Evolutionary conservation across 2,329 filamentous ascomycete species (phyloP).

Genomic region (Fusarium musae): DNA sequence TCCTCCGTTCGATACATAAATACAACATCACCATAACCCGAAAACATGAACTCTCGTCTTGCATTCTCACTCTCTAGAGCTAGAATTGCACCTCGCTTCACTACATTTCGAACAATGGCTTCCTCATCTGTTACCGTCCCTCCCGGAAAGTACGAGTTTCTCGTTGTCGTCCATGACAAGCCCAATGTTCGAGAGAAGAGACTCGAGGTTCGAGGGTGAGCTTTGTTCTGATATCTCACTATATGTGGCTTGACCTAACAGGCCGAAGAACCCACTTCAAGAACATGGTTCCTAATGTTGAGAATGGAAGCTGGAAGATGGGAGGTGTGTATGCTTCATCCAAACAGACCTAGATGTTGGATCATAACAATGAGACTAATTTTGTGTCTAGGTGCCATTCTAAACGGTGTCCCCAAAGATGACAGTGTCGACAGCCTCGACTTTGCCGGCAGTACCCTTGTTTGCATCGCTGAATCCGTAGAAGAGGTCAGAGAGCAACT

Average conservation of each 20-base stretch:
- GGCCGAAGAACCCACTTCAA: constrained; percentile 62
- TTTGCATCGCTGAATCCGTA: constrained; percentile 72
- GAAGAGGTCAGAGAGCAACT: constrained; percentile 76
- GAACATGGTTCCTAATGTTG: constrained; percentile 62
- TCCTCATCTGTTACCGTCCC: constrained; percentile 38
- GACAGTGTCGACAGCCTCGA: constrained; percentile 67
- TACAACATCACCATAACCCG: background rate
- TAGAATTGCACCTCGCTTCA: constrained; percentile 1
- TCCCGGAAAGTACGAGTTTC: constrained; percentile 67
- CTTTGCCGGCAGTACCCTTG: constrained; percentile 79
- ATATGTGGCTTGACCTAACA: constrained; percentile 22
- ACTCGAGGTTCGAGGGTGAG: constrained; percentile 68
- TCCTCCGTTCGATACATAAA: constrained; percentile 7
- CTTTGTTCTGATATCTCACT: background rate
- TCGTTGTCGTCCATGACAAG: constrained; percentile 76
- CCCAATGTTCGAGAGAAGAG: constrained; percentile 69
- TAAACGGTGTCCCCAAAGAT: constrained; percentile 73
- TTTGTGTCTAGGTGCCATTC: constrained; percentile 65
- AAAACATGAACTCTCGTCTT: constrained; percentile 31
- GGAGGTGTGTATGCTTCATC: constrained; percentile 61
- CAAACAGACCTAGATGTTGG: background rate
- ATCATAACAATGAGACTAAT: background rate
- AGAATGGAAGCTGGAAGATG: constrained; percentile 69
- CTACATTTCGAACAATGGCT: constrained; percentile 43
- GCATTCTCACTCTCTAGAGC: constrained; percentile 14